Percentiles rank a stretch among this genome's conserved stretches.
Conservation (phyloP, 177 flowering plant species). For the Viscum album region DNA sequence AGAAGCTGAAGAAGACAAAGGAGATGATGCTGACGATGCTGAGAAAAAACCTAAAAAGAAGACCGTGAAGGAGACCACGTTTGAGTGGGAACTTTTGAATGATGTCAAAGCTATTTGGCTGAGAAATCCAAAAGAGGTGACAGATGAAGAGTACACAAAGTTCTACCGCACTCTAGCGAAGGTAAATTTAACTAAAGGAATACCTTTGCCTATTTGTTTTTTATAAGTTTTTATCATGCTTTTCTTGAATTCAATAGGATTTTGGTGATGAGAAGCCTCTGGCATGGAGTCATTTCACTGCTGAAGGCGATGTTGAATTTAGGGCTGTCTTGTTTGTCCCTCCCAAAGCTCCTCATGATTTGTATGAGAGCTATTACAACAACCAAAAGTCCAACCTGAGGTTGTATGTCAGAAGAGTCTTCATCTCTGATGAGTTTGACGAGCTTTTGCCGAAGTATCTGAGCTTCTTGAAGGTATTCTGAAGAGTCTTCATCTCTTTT, state of each 20-base stretch:
- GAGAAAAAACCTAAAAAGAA: constrained; percentile 84
- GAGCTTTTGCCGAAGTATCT: constrained; percentile 90
- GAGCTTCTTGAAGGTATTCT: constrained; percentile 61
- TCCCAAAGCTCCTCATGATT: constrained; percentile 91
- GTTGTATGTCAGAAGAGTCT: constrained; percentile 81
- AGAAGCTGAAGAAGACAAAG: constrained; percentile 37
- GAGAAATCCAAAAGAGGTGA: constrained; percentile 86
- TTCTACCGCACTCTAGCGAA: constrained; percentile 83
- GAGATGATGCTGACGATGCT: constrained; percentile 44
- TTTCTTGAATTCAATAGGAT: constrained; percentile 39
- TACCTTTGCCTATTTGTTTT: neutral
- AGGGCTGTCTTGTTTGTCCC: constrained; percentile 91
- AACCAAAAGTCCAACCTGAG: constrained; percentile 73
- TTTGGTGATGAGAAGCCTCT: constrained; percentile 82
- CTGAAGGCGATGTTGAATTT: constrained; percentile 99
- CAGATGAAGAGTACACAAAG: constrained; percentile 87
- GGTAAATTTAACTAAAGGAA: constrained; percentile 27
- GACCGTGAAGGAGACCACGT: constrained; percentile 68
- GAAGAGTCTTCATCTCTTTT: neutral
- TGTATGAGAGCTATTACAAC: constrained; percentile 90
- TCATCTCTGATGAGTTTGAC: constrained; percentile 94
- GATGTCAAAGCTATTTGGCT: constrained; percentile 95
- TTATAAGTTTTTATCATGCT: neutral
- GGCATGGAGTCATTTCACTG: constrained; percentile 81
- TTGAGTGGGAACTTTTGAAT: constrained; percentile 93